These are phyloP conservation scores for Rhizophagus clarus DNA, from an alignment of 192 early-diverging fungal genomes.

Conservation along the genomic window DNA sequence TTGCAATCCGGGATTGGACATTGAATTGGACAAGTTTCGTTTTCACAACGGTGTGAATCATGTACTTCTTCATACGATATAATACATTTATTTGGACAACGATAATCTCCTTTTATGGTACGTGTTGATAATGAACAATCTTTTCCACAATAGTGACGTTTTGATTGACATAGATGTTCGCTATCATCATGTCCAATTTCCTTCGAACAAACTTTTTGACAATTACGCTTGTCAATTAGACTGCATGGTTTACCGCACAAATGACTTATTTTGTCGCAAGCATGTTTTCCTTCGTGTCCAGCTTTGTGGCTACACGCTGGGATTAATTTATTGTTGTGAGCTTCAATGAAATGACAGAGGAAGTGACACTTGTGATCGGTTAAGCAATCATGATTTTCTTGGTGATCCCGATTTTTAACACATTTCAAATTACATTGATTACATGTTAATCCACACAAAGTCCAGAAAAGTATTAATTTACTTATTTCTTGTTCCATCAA, in stretches of 20 bases:
- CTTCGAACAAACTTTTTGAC: conserved; percentile 31
- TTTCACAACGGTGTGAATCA: conserved; percentile 18
- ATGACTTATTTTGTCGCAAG: conserved; percentile 16
- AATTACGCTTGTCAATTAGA: conserved; percentile 5
- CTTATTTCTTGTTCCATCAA: conserved; percentile 25
- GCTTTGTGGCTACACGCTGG: conserved; percentile 26
- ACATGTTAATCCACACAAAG: conserved; percentile 25
- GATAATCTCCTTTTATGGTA: conserved; percentile 22
- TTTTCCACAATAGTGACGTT: conserved; percentile 31
- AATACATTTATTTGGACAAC: conserved; percentile 24
- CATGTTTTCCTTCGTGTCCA: conserved; percentile 21
- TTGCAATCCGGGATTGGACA: conserved; percentile 22
- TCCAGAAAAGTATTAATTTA: conserved; percentile 14
- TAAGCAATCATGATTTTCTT: conserved; percentile 29
- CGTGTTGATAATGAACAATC: conserved; percentile 24
- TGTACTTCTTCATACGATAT: neutral
- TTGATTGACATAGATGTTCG: conserved; percentile 26
- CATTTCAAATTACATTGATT: conserved; percentile 19
- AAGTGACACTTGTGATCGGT: conserved; percentile 32
- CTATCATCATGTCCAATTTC: conserved; percentile 24
- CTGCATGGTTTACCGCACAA: conserved; percentile 3
- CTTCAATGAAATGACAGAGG: conserved; percentile 13
- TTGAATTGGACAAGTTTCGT: conserved; percentile 23
- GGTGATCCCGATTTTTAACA: conserved; percentile 25
- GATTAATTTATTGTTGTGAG: conserved; percentile 12